Conservation (phyloP, 2,329 filamentous ascomycete species). For the Monilinia fructigena region DNA sequence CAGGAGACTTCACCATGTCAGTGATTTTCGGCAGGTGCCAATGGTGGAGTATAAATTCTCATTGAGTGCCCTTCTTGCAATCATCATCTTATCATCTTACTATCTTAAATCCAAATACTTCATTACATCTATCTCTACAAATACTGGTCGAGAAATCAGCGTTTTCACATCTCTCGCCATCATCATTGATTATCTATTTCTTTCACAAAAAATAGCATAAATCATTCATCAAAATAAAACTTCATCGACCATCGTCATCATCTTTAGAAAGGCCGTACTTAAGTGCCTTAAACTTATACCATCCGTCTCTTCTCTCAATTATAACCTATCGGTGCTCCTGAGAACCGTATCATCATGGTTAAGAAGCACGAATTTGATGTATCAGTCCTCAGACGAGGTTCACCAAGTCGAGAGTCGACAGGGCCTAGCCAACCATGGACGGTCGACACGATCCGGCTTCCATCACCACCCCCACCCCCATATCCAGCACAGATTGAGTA, state of each 20-base stretch:
- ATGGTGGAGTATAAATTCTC: not conserved
- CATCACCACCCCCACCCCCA: not conserved
- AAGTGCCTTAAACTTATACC: not conserved
- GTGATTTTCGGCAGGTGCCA: not conserved
- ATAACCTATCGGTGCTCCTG: not conserved
- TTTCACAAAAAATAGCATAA: not conserved
- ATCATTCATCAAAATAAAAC: not conserved
- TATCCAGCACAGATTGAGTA: not conserved
- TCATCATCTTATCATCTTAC: not conserved
- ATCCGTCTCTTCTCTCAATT: not conserved
- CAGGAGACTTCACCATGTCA: not conserved
- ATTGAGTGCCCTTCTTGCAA: not conserved
- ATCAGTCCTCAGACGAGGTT: not conserved
- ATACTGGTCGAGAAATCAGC: not conserved
- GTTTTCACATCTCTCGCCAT: not conserved
- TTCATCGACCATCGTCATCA: not conserved
- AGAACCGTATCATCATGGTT: not conserved
- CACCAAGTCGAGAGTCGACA: not conserved
- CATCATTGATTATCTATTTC: constrained; percentile 2
- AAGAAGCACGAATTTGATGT: constrained; percentile 11
- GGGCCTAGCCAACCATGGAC: not conserved
- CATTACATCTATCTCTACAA: not conserved
- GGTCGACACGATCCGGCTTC: not conserved
- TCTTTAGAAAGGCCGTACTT: not conserved
- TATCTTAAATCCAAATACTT: not conserved